These are phyloP conservation scores for Sabuloglossum arenarium DNA, from an alignment of 495 filamentous ascomycete genomes.

Conservation along the genomic window DNA sequence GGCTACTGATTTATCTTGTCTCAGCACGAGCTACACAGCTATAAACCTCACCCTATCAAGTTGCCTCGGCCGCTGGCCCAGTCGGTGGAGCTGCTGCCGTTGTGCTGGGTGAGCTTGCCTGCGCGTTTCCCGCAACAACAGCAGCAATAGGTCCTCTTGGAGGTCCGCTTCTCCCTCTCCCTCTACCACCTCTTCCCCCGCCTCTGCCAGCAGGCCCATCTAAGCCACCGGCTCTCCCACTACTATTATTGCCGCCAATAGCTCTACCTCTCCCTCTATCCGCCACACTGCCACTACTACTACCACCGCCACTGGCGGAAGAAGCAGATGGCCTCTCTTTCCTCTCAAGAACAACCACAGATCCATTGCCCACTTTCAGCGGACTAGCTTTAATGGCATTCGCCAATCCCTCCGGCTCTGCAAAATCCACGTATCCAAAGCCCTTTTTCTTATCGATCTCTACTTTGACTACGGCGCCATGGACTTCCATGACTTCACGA, in stretches of 20 bases:
- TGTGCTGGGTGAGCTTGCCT: background rate
- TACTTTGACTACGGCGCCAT: conserved; percentile 50
- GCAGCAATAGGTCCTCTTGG: background rate
- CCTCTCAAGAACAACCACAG: conserved; percentile 67
- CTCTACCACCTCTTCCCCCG: background rate
- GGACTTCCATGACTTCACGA: conserved; percentile 44
- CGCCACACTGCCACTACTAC: background rate
- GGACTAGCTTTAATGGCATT: conserved; percentile 68
- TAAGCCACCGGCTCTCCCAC: background rate
- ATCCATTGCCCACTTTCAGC: conserved; percentile 58
- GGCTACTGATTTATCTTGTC: background rate
- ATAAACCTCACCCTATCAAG: background rate
- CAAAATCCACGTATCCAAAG: conserved; percentile 79
- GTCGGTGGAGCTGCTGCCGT: background rate
- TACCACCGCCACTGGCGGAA: background rate
- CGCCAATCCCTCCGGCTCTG: conserved; percentile 41
- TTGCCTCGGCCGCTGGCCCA: background rate
- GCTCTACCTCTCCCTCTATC: background rate
- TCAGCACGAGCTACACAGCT: background rate
- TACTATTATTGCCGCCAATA: background rate
- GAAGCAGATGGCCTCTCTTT: conserved; percentile 27
- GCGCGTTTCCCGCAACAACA: background rate
- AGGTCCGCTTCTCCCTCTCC: background rate
- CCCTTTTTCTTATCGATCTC: conserved; percentile 89
- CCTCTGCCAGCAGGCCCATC: background rate